These are phyloP conservation scores for Dryas drummondii DNA, from an alignment of 306 rosid genomes.

Conservation along the genomic window DNA sequence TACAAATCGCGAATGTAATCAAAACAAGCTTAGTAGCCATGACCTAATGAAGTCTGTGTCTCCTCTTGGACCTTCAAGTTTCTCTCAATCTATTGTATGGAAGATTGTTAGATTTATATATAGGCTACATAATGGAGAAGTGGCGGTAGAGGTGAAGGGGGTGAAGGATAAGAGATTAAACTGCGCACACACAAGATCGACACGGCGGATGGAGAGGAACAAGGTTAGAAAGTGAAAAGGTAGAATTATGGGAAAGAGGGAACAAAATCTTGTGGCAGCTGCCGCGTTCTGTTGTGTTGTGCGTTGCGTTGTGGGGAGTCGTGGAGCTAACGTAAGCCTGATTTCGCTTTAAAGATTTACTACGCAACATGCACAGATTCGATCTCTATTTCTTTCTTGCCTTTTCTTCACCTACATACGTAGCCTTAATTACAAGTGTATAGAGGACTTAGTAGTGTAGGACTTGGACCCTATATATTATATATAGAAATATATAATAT, in stretches of 20 bases:
- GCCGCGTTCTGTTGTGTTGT: too few relatives aligned
- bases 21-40: constrained; percentile 55
- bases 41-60: too few relatives aligned
- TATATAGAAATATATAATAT: neutral
- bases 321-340: constrained; percentile 57
- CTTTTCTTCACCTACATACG: neutral
- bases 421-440: too few relatives aligned
- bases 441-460: too few relatives aligned
- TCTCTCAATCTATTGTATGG: too few relatives aligned
- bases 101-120: too few relatives aligned
- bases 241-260: constrained; percentile 30
- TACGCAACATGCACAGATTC: constrained; percentile 54
- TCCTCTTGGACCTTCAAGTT: neutral
- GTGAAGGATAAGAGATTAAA: too few relatives aligned
- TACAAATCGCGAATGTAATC: constrained; percentile 50
- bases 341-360: constrained; percentile 66
- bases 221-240: neutral
- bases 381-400: neutral
- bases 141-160: too few relatives aligned
- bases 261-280: constrained; percentile 50
- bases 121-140: too few relatives aligned
- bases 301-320: neutral
- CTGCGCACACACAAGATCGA: too few relatives aligned
- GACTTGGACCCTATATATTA: too few relatives aligned
- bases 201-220: too few relatives aligned